Percentiles rank a stretch among this genome's conserved stretches.
phyloP scores from a whole-genome alignment of 2,329 filamentous ascomycete species.

The Aschersonia sp. region DNA sequence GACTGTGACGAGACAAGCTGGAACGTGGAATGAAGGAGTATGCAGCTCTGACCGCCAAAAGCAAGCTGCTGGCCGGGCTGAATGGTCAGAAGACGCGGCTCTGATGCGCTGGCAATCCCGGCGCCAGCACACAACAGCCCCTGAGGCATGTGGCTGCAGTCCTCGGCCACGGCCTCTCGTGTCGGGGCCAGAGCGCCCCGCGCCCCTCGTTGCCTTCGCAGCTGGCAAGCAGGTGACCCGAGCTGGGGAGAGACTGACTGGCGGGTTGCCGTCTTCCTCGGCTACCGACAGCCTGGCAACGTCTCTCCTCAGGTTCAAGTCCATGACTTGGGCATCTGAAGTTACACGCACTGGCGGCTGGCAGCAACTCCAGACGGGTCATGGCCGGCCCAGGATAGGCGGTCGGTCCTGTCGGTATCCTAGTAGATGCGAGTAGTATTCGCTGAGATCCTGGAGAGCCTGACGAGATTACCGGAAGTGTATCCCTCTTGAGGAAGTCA shows the following conservation, averaged over 20 bases:
- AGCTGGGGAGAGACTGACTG: too few species aligned
- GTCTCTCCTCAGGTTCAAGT: not conserved
- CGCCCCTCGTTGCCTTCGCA: not conserved
- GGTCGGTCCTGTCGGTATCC: too few species aligned
- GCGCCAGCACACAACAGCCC: not conserved
- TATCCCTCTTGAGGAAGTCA: too few species aligned
- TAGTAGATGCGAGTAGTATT: too few species aligned
- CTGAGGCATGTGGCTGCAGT: not conserved
- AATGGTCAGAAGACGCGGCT: not conserved
- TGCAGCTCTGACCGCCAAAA: not conserved
- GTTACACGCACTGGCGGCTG: not conserved
- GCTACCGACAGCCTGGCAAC: not conserved
- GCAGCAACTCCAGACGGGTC: not conserved
- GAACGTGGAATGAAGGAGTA: not conserved
- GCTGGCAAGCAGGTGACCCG: not conserved
- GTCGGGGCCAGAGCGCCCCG: not conserved
- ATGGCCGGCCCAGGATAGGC: too few species aligned
- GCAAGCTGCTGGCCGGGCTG: not conserved
- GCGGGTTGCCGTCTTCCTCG: not conserved
- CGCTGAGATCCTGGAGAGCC: too few species aligned
- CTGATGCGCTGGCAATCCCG: slow-evolving; percentile 1
- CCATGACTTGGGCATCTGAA: not conserved
- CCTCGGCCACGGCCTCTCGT: not conserved
- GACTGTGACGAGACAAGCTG: too few species aligned
- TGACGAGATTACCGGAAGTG: too few species aligned